A percentile compares a stretch with the other conserved stretches of the same genome.
Evolutionary conservation across 495 filamentous ascomycete species (phyloP).

Genomic region (Pyrenopolyporus hunteri): DNA sequence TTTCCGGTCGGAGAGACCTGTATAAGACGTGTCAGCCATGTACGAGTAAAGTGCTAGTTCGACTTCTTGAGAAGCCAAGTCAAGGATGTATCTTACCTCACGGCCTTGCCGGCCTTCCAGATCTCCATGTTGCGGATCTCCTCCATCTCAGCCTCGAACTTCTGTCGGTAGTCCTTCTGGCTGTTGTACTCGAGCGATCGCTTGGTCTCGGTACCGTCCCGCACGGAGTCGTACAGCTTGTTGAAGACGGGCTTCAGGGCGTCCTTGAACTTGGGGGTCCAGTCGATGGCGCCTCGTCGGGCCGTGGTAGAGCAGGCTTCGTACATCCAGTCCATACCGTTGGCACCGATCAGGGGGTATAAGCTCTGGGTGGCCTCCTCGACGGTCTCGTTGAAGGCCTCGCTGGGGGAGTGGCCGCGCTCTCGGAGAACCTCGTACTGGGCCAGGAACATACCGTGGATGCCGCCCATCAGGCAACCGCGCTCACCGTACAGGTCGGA

Average conservation of each 20-base stretch:
- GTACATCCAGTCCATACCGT: conserved; percentile 99
- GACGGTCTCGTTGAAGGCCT: conserved; percentile 99
- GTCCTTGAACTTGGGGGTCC: conserved; percentile 93
- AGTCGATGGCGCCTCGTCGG: conserved; percentile 97
- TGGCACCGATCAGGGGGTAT: conserved; percentile 92
- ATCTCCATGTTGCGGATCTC: conserved; percentile 97
- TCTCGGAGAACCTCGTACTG: conserved; percentile 99
- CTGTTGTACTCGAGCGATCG: conserved; percentile 94
- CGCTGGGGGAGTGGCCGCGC: conserved; percentile 92
- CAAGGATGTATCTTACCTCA: conserved; percentile 62
- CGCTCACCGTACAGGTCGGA: conserved; percentile 99
- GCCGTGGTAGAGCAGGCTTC: conserved; percentile 98
- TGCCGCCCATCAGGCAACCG: conserved; percentile 99
- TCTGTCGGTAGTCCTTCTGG: conserved; percentile 91
- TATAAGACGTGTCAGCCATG: conserved; percentile 30
- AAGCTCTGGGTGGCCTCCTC: conserved; percentile 98
- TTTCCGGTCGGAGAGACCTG: conserved; percentile 87
- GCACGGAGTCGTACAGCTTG: conserved; percentile 89
- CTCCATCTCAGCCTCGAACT: conserved; percentile 94
- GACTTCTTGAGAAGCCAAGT: neutral
- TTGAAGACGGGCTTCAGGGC: conserved; percentile 98
- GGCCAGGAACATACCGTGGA: conserved; percentile 99
- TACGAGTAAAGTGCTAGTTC: neutral
- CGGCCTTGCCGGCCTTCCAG: conserved; percentile 98
- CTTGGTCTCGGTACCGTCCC: conserved; percentile 88